Conservation (phyloP, 371 early-diverging fungal genomes). For the Capniomyces stellatus region DNA sequence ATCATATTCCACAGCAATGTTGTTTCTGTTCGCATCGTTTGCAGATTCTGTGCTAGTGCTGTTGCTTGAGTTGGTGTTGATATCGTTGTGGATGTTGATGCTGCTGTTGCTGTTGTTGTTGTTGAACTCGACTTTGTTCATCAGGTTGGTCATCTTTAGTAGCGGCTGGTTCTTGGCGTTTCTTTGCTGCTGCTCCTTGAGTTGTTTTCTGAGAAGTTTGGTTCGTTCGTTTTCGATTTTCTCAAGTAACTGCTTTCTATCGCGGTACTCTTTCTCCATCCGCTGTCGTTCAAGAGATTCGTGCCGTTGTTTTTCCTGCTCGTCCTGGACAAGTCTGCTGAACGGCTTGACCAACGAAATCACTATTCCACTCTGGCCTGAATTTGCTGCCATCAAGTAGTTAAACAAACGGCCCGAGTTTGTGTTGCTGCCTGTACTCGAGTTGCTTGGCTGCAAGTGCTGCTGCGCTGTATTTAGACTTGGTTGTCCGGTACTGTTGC, state of each 20-base stretch:
- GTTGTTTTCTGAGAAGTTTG: conserved; percentile 37
- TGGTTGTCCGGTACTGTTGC: too few species aligned
- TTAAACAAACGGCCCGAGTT: neutral
- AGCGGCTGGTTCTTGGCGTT: conserved; percentile 34
- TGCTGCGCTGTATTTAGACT: neutral
- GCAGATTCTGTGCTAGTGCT: too few species aligned
- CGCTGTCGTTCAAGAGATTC: conserved; percentile 52
- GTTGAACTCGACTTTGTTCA: conserved; percentile 24
- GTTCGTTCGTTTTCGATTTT: conserved; percentile 52
- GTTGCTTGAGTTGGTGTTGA: too few species aligned
- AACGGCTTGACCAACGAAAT: conserved; percentile 23
- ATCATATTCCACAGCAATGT: too few species aligned
- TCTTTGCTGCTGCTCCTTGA: conserved; percentile 34
- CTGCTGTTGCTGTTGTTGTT: too few species aligned
- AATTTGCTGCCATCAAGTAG: neutral
- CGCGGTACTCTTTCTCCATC: conserved; percentile 46
- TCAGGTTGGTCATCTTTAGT: conserved; percentile 30
- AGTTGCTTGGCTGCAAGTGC: neutral
- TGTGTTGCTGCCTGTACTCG: neutral
- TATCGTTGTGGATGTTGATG: too few species aligned
- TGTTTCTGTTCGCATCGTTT: too few species aligned
- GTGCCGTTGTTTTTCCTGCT: conserved; percentile 44
- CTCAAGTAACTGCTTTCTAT: conserved; percentile 41
- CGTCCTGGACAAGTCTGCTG: conserved; percentile 34
- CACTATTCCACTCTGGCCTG: neutral